Conservation (phyloP, 305 asterid genomes). For the Fraxinus dipetala region DNA sequence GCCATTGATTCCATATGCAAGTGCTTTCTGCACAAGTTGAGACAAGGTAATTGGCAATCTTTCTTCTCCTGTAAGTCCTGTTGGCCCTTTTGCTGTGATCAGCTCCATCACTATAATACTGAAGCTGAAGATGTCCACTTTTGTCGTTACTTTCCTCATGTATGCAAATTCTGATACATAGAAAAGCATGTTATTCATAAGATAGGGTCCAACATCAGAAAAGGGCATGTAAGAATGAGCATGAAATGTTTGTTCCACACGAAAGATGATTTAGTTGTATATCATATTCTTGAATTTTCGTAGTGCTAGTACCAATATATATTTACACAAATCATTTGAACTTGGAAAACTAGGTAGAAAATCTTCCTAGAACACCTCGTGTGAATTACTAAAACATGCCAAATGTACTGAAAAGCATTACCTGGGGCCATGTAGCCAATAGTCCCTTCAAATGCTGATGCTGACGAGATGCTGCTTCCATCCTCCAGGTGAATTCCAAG, state of each 20-base stretch:
- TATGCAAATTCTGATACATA: slow-evolving; percentile 66
- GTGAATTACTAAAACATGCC: not conserved
- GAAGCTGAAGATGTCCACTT: slow-evolving; percentile 81
- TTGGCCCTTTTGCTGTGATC: slow-evolving; percentile 69
- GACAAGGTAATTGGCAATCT: slow-evolving; percentile 59
- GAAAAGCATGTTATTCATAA: not conserved
- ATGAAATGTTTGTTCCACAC: not conserved
- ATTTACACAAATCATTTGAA: not conserved
- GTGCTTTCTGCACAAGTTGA: slow-evolving; percentile 50
- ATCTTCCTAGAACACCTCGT: not conserved
- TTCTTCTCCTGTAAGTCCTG: slow-evolving; percentile 54
- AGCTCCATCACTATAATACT: slow-evolving; percentile 74
- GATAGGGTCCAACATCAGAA: not conserved
- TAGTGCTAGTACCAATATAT: not conserved
- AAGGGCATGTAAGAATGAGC: not conserved
- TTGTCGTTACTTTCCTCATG: slow-evolving; percentile 67
- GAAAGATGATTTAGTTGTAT: not conserved
- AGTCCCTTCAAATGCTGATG: slow-evolving; percentile 74
- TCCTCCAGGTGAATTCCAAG: slow-evolving; percentile 56
- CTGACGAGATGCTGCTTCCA: slow-evolving; percentile 38
- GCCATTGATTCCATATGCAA: slow-evolving; percentile 38
- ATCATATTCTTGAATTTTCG: not conserved
- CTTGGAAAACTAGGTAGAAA: not conserved
- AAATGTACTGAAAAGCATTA: slow-evolving; percentile 17
- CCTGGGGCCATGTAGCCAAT: slow-evolving; percentile 96